phyloP scores from a whole-genome alignment of 768 basidiomycete genomes.

The Trametes meyenii region DNA sequence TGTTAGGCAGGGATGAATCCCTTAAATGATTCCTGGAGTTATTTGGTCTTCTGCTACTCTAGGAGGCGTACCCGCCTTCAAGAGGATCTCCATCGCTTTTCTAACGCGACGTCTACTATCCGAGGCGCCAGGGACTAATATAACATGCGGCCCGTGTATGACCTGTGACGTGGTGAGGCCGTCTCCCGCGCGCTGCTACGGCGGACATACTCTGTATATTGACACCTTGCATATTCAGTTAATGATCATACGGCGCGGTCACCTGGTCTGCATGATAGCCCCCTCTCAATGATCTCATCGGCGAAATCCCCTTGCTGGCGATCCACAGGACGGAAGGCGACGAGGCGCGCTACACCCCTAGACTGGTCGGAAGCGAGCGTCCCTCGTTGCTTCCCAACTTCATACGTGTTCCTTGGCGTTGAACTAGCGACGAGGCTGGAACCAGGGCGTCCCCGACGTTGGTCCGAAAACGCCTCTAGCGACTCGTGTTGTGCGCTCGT shows the following conservation, averaged over 20 bases:
- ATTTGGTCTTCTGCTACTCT: no score
- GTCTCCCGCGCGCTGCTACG: background rate
- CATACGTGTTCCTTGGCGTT: background rate
- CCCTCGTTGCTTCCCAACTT: background rate
- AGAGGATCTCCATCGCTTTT: no score
- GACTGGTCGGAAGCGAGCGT: background rate
- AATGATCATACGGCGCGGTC: conserved; percentile 16
- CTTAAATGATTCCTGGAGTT: no score
- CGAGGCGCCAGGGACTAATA: background rate
- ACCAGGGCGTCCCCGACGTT: conserved; percentile 1
- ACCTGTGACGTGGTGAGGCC: background rate
- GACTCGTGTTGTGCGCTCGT: conserved; percentile 5
- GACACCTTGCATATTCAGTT: background rate
- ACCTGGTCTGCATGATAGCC: conserved; percentile 5
- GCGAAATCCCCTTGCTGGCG: conserved; percentile 6
- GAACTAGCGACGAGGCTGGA: background rate
- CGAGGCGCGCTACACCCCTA: background rate
- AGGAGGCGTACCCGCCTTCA: background rate
- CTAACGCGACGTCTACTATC: background rate
- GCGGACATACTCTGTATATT: background rate
- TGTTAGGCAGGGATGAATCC: no score
- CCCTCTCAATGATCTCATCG: conserved; percentile 6
- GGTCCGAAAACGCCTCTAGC: conserved; percentile 8
- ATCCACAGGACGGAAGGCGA: background rate
- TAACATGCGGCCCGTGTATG: background rate